phyloP scores from a whole-genome alignment of 495 filamentous ascomycete species.

The Penicillium canescens region DNA sequence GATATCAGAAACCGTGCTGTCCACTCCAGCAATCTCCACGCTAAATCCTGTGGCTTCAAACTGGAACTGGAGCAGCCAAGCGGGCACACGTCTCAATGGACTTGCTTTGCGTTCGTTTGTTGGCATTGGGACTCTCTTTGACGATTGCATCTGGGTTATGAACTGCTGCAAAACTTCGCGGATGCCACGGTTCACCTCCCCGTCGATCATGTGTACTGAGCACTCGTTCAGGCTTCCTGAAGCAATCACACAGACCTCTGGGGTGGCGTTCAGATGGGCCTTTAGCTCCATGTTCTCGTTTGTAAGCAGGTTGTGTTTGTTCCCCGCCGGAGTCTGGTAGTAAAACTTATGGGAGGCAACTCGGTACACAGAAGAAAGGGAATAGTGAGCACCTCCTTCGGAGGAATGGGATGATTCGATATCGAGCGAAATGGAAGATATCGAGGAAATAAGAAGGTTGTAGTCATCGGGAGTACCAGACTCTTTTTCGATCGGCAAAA shows the following conservation, averaged over 20 bases:
- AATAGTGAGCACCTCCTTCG: conserved; percentile 82
- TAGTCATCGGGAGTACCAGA: conserved; percentile 66
- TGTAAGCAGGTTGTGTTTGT: conserved; percentile 79
- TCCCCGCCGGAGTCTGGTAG: conserved; percentile 83
- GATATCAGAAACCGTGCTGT: conserved; percentile 73
- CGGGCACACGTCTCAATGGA: conserved; percentile 73
- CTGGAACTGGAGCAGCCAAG: conserved; percentile 81
- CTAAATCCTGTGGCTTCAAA: conserved; percentile 87
- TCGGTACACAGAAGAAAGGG: conserved; percentile 75
- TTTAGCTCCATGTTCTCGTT: conserved; percentile 87
- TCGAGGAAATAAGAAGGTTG: conserved; percentile 89
- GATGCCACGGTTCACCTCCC: conserved; percentile 88
- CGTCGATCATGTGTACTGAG: conserved; percentile 83
- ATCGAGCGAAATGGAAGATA: conserved; percentile 89
- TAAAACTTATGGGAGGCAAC: conserved; percentile 89
- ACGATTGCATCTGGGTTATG: conserved; percentile 60
- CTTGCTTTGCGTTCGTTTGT: conserved; percentile 55
- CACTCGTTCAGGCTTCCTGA: conserved; percentile 83
- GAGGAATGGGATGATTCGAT: conserved; percentile 91
- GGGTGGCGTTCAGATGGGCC: conserved; percentile 77
- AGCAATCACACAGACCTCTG: conserved; percentile 79
- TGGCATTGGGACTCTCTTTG: conserved; percentile 55
- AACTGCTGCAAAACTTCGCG: conserved; percentile 87
- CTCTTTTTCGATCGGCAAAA: conserved; percentile 72
- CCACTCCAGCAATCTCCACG: conserved; percentile 86